phyloP scores from a whole-genome alignment of 139 green algal genomes.

The Astrephomene gubernaculifera region DNA sequence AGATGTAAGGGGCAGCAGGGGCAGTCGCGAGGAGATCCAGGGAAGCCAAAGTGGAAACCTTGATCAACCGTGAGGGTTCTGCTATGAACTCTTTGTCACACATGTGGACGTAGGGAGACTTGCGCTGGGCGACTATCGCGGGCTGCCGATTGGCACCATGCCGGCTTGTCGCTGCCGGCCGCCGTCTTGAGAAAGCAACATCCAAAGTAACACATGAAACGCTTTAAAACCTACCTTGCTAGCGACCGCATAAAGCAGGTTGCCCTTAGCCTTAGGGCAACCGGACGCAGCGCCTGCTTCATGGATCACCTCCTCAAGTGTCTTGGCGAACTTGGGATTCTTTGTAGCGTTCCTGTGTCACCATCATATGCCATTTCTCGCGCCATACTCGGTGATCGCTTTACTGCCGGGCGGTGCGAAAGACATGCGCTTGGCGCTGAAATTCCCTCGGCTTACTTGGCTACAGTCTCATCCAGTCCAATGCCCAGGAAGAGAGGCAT shows the following conservation, averaged over 20 bases:
- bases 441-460: conserved; percentile 80
- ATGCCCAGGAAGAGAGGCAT: conserved; percentile 73
- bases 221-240: conserved; percentile 69
- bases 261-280: conserved; percentile 80
- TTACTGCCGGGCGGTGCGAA: too few relatives aligned
- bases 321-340: conserved; percentile 84
- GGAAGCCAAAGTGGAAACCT: too few relatives aligned
- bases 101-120: neutral
- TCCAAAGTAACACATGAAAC: neutral
- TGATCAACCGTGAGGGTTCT: too few relatives aligned
- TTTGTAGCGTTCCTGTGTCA: conserved; percentile 72
- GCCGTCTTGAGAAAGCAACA: neutral
- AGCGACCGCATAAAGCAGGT: conserved; percentile 84
- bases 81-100: neutral
- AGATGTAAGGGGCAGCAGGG: too few relatives aligned
- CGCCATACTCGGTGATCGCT: too few relatives aligned
- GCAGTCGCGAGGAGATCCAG: too few relatives aligned
- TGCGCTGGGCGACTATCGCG: neutral
- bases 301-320: conserved; percentile 79
- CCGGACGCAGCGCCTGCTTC: conserved; percentile 75
- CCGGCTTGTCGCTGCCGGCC: neutral
- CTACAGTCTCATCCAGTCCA: conserved; percentile 74
- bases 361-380: too few relatives aligned
- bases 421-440: neutral
- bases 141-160: neutral